Evolutionary conservation across 805 yeast species (phyloP).

Genomic region (Diddensiella santjacobensis): DNA sequence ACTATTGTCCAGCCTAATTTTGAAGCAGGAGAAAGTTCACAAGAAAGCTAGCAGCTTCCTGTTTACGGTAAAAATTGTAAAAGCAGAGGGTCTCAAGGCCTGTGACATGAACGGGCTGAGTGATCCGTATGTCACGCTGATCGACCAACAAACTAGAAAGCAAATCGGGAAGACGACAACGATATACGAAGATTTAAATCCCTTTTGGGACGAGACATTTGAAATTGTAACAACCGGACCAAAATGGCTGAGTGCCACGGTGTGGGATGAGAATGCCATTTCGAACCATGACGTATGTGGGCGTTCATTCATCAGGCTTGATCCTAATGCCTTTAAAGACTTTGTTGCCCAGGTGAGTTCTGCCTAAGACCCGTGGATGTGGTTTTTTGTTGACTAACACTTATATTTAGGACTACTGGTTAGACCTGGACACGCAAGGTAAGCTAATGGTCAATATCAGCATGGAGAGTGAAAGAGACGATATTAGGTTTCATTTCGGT

Average conservation of each 20-base stretch:
- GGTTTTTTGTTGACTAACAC: constrained; percentile 18
- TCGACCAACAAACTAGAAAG: constrained; percentile 50
- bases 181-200: constrained; percentile 56
- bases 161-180: constrained; percentile 69
- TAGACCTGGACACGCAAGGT: constrained; percentile 68
- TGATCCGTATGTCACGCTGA: constrained; percentile 59
- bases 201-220: constrained; percentile 86
- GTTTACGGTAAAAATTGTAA: constrained; percentile 58
- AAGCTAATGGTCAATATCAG: constrained; percentile 61
- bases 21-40: constrained; percentile 34
- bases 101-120: constrained; percentile 44
- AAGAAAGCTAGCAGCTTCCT: constrained; percentile 41
- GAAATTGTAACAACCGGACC: constrained; percentile 48
- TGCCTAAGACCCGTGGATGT: background rate
- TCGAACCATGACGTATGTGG: constrained; percentile 65
- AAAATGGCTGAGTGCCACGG: constrained; percentile 51
- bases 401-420: constrained; percentile 48
- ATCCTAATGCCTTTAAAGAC: constrained; percentile 58
- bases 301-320: constrained; percentile 53
- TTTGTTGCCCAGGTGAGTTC: constrained; percentile 55
- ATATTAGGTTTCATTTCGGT: constrained; percentile 78
- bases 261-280: constrained; percentile 63
- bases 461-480: constrained; percentile 74
- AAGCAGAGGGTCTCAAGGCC: constrained; percentile 58
- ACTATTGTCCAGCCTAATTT: constrained; percentile 42